Evolutionary conservation across 192 early-diverging fungal genomes (phyloP).

Genomic region (Coemansia furcata): DNA sequence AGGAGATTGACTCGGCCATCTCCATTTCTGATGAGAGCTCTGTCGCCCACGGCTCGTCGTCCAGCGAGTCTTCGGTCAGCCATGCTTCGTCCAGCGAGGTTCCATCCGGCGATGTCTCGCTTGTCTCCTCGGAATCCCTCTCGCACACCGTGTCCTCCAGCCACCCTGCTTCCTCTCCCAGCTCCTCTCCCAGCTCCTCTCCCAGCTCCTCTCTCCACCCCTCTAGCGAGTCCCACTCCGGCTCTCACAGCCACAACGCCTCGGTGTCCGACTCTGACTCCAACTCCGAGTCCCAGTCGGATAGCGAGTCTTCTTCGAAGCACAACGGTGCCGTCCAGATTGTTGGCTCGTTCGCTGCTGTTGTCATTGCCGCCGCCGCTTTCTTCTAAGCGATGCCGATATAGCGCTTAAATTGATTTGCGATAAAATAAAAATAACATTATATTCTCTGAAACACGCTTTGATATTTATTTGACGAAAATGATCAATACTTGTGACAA

Average conservation of each 20-base stretch:
- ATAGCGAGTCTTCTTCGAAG: neutral
- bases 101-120: neutral
- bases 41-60: neutral
- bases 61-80: neutral
- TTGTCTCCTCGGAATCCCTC: neutral
- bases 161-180: neutral
- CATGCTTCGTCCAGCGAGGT: neutral
- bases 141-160: neutral
- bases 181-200: neutral
- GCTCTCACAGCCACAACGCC: neutral
- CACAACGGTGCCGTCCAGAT: conserved; percentile 24
- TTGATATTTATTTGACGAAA: too few relatives aligned
- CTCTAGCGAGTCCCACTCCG: neutral
- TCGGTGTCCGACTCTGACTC: conserved; percentile 4
- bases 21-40: neutral
- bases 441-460: neutral
- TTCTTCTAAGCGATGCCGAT: conserved; percentile 32
- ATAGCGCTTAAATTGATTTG: neutral
- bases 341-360: conserved; percentile 25
- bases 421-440: neutral
- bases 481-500: neutral
- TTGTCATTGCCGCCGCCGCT: conserved; percentile 35
- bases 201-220: neutral
- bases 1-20: conserved; percentile 16
- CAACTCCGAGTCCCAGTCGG: neutral